A percentile compares a stretch with the other conserved stretches of the same genome.
These are phyloP conservation scores for Podaxis mareebaensis DNA, from an alignment of 768 basidiomycete genomes.

Conservation along the genomic window DNA sequence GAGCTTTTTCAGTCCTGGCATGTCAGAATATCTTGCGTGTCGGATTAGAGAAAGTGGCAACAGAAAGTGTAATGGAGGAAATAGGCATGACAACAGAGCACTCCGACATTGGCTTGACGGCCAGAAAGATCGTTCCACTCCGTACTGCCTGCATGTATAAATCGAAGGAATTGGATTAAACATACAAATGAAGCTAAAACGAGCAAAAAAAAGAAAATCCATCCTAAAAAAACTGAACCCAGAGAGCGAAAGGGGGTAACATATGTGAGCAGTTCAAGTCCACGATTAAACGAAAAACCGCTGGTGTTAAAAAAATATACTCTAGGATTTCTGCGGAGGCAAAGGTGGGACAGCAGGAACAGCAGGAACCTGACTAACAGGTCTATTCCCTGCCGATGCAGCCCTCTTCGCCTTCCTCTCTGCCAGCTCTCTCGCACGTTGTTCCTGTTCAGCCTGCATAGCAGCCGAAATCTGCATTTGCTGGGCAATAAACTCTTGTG, in stretches of 20 bases:
- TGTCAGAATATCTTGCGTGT: too few species aligned
- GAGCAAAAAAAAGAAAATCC: neutral
- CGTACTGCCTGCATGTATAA: neutral
- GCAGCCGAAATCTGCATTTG: constrained; percentile 80
- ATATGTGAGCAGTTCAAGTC: neutral
- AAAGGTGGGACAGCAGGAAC: constrained; percentile 41
- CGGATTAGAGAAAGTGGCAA: too few species aligned
- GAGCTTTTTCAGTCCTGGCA: too few species aligned
- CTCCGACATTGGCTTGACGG: too few species aligned
- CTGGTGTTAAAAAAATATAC: neutral
- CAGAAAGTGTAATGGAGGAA: too few species aligned
- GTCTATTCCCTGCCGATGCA: constrained; percentile 29
- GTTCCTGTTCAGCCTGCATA: constrained; percentile 84
- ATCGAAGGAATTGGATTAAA: neutral
- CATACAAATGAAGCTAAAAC: neutral
- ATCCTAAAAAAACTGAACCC: neutral
- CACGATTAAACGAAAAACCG: neutral
- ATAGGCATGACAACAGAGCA: too few species aligned
- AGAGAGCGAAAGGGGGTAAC: neutral
- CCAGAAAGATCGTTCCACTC: too few species aligned
- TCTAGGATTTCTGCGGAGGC: constrained; percentile 23
- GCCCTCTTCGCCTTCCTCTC: constrained; percentile 61
- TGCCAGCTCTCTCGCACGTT: constrained; percentile 61
- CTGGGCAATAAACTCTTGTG: constrained; percentile 85
- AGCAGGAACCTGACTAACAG: constrained; percentile 23